These are phyloP conservation scores for Phyllosticta paracitricarpa DNA, from an alignment of 2,329 filamentous ascomycete species.

Conservation along the genomic window DNA sequence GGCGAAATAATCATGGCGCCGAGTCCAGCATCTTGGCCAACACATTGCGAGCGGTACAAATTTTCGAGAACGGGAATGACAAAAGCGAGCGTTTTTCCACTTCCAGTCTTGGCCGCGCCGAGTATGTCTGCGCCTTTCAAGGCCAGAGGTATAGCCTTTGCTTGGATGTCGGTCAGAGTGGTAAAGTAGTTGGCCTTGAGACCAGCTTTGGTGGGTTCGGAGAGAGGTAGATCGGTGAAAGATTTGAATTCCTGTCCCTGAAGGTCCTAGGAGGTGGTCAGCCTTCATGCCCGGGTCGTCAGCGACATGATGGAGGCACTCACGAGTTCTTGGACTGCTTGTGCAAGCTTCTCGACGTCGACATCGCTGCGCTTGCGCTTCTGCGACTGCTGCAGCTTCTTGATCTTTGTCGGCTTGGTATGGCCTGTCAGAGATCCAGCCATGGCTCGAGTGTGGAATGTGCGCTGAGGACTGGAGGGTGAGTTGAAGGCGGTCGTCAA, in stretches of 20 bases:
- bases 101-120: slow-evolving; percentile 89
- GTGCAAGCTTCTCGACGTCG: slow-evolving; percentile 37
- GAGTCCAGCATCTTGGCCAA: slow-evolving; percentile 73
- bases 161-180: slow-evolving; percentile 82
- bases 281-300: not conserved
- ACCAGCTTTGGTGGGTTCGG: slow-evolving; percentile 65
- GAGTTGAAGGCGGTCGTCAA: not conserved
- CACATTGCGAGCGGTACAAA: slow-evolving; percentile 79
- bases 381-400: slow-evolving; percentile 40
- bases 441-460: slow-evolving; percentile 1
- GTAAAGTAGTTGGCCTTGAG: slow-evolving; percentile 83
- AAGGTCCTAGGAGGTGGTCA: slow-evolving; percentile 42
- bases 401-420: slow-evolving; percentile 44
- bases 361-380: slow-evolving; percentile 47
- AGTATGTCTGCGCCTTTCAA: slow-evolving; percentile 82
- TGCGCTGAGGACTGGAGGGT: not conserved
- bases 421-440: slow-evolving; percentile 29
- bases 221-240: slow-evolving; percentile 81
- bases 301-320: slow-evolving; percentile 1
- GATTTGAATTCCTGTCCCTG: slow-evolving; percentile 50
- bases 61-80: slow-evolving; percentile 87
- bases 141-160: slow-evolving; percentile 76
- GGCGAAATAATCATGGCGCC: slow-evolving; percentile 89
- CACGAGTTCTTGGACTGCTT: slow-evolving; percentile 34
- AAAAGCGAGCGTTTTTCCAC: slow-evolving; percentile 91